A percentile compares a stretch with the other conserved stretches of the same genome.
These are phyloP conservation scores for Stephanodiscus triporus DNA, from an alignment of 108 stramenopile species.

Conservation along the genomic window DNA sequence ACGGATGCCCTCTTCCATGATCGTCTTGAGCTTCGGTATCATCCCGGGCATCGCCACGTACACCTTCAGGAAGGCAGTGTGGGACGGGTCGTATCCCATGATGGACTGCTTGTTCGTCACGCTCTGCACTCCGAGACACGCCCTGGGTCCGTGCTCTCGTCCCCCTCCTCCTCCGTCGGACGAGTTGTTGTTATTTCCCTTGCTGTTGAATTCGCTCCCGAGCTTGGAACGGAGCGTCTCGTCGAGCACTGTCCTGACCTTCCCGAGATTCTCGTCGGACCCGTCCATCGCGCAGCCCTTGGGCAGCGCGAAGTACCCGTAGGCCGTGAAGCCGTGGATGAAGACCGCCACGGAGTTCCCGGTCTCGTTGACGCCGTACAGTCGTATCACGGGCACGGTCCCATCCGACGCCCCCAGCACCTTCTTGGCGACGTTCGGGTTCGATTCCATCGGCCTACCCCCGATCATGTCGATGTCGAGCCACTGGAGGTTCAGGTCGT, in stretches of 20 bases:
- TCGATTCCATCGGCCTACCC: slow-evolving; percentile 70
- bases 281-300: slow-evolving; percentile 56
- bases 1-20: slow-evolving; percentile 92
- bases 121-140: slow-evolving; percentile 68
- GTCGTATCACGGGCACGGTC: slow-evolving; percentile 90
- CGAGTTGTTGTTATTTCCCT: slow-evolving; percentile 1
- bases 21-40: slow-evolving; percentile 87
- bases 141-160: no score
- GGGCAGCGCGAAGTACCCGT: slow-evolving; percentile 89
- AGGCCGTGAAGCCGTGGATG: slow-evolving; percentile 97
- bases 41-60: slow-evolving; percentile 91
- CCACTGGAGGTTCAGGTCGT: slow-evolving; percentile 90
- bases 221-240: slow-evolving; percentile 38
- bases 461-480: slow-evolving; percentile 95
- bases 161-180: slow-evolving; percentile 15
- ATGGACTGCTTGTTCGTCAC: slow-evolving; percentile 70
- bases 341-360: slow-evolving; percentile 93
- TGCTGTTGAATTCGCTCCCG: slow-evolving; percentile 36
- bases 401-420: slow-evolving; percentile 69
- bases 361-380: slow-evolving; percentile 92
- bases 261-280: slow-evolving; percentile 51
- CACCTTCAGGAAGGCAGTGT: slow-evolving; percentile 85
- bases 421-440: slow-evolving; percentile 67
- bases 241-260: slow-evolving; percentile 51
- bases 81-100: slow-evolving; percentile 88